These are phyloP conservation scores for Strobilomyces dryophilus DNA, from an alignment of 768 basidiomycete genomes.

Conservation along the genomic window DNA sequence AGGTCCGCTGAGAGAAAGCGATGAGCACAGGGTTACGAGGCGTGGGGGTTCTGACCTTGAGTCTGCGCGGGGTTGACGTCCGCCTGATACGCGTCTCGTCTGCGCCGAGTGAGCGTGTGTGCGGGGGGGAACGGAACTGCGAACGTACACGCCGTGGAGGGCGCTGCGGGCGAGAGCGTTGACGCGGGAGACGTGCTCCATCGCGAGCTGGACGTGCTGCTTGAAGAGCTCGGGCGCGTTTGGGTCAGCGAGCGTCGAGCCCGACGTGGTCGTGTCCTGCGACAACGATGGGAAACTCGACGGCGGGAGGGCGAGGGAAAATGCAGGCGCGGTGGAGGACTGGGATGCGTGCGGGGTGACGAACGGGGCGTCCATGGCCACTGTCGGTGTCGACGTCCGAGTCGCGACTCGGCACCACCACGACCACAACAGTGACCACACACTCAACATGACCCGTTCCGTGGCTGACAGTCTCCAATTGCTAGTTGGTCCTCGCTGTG, in stretches of 20 bases:
- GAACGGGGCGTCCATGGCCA: slow-evolving; percentile 2
- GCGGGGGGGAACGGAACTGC: background rate
- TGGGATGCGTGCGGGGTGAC: slow-evolving; percentile 8
- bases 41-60: slow-evolving; percentile 37
- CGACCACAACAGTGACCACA: too few relatives aligned
- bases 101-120: slow-evolving; percentile 18
- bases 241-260: slow-evolving; percentile 37
- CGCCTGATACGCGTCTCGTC: slow-evolving; percentile 58
- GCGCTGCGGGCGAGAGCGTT: slow-evolving; percentile 47
- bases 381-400: too few relatives aligned
- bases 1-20: slow-evolving; percentile 38
- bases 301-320: slow-evolving; percentile 19
- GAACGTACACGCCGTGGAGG: slow-evolving; percentile 50
- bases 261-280: slow-evolving; percentile 20
- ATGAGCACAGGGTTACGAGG: background rate
- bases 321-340: slow-evolving; percentile 11
- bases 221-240: slow-evolving; percentile 63
- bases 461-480: too few relatives aligned
- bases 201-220: slow-evolving; percentile 46
- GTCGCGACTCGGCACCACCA: too few relatives aligned
- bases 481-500: too few relatives aligned
- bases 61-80: slow-evolving; percentile 53
- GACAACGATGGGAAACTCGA: slow-evolving; percentile 21
- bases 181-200: slow-evolving; percentile 46
- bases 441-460: too few relatives aligned